A percentile compares a stretch with the other conserved stretches of the same genome.
phyloP scores from a whole-genome alignment of 2,329 filamentous ascomycete genomes.

The Exophiala alcalophila region DNA sequence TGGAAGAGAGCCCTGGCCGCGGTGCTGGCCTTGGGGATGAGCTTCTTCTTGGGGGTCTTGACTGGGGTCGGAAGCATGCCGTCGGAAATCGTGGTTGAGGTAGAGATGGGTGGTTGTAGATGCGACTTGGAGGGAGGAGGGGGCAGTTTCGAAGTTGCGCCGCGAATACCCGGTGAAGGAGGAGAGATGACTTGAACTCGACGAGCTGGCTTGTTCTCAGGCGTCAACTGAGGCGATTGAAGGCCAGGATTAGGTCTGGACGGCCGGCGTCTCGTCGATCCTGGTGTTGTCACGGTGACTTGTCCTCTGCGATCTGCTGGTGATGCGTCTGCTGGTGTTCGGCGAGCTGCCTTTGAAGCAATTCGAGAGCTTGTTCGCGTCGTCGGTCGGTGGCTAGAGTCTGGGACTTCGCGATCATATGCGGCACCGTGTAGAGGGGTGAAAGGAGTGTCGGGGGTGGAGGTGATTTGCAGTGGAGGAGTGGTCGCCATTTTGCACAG shows the following conservation, averaged over 20 bases:
- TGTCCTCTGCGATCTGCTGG: constrained; percentile 3
- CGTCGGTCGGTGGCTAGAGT: constrained; percentile 12
- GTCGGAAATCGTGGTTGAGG: constrained; percentile 35
- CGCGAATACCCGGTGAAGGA: constrained; percentile 25
- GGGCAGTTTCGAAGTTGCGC: constrained; percentile 25
- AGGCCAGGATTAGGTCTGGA: constrained; percentile 9
- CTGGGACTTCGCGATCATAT: constrained; percentile 36
- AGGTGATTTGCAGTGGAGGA: constrained; percentile 38
- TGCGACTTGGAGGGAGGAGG: constrained; percentile 29
- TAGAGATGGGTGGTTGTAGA: constrained; percentile 30
- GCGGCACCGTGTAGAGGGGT: constrained; percentile 47
- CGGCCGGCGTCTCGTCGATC: constrained; percentile 14
- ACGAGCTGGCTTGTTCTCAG: constrained; percentile 22
- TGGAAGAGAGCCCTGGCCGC: constrained; percentile 56
- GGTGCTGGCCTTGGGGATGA: constrained; percentile 44
- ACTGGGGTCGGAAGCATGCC: constrained; percentile 59
- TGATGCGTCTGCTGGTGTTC: constrained; percentile 19
- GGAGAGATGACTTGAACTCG: constrained; percentile 27
- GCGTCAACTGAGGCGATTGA: constrained; percentile 28
- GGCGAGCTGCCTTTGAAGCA: constrained; percentile 12
- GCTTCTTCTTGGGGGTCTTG: constrained; percentile 60
- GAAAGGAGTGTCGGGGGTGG: constrained; percentile 37
- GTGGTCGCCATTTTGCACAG: constrained; percentile 42
- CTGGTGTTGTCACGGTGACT: constrained; percentile 18
- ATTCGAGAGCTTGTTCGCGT: constrained; percentile 19